Conservation (phyloP, 805 yeast species). For the Saturnispora diversa region DNA sequence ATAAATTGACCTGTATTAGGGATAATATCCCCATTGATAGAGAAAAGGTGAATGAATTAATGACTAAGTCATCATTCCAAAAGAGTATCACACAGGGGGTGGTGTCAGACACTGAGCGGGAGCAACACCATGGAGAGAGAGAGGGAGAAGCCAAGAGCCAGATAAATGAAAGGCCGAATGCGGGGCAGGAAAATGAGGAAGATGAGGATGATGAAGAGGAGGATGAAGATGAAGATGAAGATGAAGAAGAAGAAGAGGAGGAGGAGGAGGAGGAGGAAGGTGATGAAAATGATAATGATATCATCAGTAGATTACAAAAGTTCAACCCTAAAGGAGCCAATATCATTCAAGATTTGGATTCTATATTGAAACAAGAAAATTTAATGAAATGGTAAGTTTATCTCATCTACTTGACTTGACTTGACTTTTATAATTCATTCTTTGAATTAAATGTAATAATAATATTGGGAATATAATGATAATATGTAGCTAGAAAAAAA, state of each 20-base stretch:
- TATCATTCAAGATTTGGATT: conserved; percentile 22
- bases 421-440: too few species aligned
- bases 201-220: conserved; percentile 23
- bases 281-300: conserved; percentile 22
- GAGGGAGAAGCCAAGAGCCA: too few species aligned
- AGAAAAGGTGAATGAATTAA: conserved; percentile 36
- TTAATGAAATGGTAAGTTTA: conserved; percentile 18
- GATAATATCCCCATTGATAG: conserved; percentile 40
- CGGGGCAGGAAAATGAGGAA: conserved; percentile 13
- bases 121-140: too few species aligned
- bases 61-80: conserved; percentile 28
- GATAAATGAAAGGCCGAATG: conserved; percentile 25
- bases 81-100: conserved; percentile 14
- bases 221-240: conserved; percentile 9
- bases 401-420: too few species aligned
- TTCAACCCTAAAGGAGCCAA: conserved; percentile 31
- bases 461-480: too few species aligned
- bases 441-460: neutral
- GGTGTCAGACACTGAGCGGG: conserved; percentile 22
- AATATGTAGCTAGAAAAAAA: too few species aligned
- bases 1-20: conserved; percentile 58
- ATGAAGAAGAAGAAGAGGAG: conserved; percentile 26
- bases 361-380: conserved; percentile 23
- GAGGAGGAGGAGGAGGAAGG: conserved; percentile 31
- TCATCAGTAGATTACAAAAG: conserved; percentile 31